A percentile compares a stretch with the other conserved stretches of the same genome.
Conservation (phyloP, 2,329 filamentous ascomycete species). For the Pestalotiopsis sp. region DNA sequence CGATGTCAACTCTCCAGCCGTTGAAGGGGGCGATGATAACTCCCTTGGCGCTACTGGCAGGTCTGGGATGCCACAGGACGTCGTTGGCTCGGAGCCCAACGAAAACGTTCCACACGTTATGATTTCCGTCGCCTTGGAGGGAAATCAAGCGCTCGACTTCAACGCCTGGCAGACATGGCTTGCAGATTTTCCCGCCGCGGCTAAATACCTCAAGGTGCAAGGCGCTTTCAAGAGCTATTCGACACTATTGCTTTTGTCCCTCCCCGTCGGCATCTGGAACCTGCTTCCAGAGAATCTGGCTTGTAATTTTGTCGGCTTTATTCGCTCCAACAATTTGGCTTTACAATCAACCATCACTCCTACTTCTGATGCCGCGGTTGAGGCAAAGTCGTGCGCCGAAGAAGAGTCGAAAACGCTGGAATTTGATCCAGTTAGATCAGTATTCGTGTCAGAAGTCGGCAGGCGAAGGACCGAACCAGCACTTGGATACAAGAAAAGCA, state of each 20-base stretch:
- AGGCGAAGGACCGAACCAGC: conserved; percentile 18
- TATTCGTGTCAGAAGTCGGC: not conserved
- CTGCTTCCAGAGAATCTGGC: conserved; percentile 59
- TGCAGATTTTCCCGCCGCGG: conserved; percentile 55
- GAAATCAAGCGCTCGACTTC: conserved; percentile 58
- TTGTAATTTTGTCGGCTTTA: conserved; percentile 61
- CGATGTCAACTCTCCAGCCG: conserved; percentile 20
- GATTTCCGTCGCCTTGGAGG: conserved; percentile 62
- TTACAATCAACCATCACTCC: conserved; percentile 26
- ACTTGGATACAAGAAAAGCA: conserved; percentile 17
- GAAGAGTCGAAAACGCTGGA: conserved; percentile 16
- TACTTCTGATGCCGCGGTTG: conserved; percentile 13
- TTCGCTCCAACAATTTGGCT: conserved; percentile 59
- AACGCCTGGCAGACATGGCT: conserved; percentile 63
- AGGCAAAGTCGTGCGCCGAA: conserved; percentile 16
- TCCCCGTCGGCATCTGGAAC: conserved; percentile 64
- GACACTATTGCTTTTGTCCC: conserved; percentile 57
- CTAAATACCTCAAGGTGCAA: conserved; percentile 63
- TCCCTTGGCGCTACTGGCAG: conserved; percentile 27
- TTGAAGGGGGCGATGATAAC: conserved; percentile 23
- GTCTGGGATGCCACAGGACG: conserved; percentile 28
- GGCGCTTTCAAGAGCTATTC: conserved; percentile 65
- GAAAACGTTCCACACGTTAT: conserved; percentile 62
- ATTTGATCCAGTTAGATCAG: not conserved
- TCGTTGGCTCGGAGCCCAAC: conserved; percentile 45